These are phyloP conservation scores for Nakazawaea ishiwadae DNA, from an alignment of 805 yeast species.

Conservation along the genomic window DNA sequence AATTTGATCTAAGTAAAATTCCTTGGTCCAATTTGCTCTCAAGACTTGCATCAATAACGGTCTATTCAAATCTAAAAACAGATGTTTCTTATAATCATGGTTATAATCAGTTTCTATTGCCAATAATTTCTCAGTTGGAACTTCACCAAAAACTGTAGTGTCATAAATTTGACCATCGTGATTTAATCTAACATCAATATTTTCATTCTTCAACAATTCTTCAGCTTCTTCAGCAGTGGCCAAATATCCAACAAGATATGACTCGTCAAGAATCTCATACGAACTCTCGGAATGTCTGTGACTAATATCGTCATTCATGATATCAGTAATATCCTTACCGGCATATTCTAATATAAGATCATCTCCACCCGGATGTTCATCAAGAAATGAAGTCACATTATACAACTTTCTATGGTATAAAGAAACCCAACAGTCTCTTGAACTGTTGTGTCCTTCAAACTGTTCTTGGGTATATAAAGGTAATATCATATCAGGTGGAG, in stretches of 20 bases:
- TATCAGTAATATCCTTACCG: slow-evolving; percentile 62
- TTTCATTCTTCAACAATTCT: slow-evolving; percentile 59
- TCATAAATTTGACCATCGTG: slow-evolving; percentile 34
- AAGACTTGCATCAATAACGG: slow-evolving; percentile 82
- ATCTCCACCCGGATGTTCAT: slow-evolving; percentile 69
- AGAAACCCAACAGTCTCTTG: slow-evolving; percentile 73
- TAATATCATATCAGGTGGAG: slow-evolving; percentile 21
- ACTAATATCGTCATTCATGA: slow-evolving; percentile 63
- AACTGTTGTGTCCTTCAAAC: slow-evolving; percentile 47
- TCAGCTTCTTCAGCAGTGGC: slow-evolving; percentile 78
- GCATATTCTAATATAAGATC: slow-evolving; percentile 54
- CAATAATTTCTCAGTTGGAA: slow-evolving; percentile 71
- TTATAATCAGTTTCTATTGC: slow-evolving; percentile 74
- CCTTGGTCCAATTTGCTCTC: slow-evolving; percentile 71
- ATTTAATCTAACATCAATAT: slow-evolving; percentile 53
- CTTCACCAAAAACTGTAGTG: slow-evolving; percentile 52
- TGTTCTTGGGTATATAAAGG: slow-evolving; percentile 58
- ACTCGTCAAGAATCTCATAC: slow-evolving; percentile 85
- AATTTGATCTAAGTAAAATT: slow-evolving; percentile 90
- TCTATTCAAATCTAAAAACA: slow-evolving; percentile 78
- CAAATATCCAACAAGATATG: slow-evolving; percentile 73
- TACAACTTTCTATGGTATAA: slow-evolving; percentile 76
- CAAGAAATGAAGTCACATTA: slow-evolving; percentile 69
- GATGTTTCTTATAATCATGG: slow-evolving; percentile 69
- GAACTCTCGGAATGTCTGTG: slow-evolving; percentile 86